Base-by-base conservation (phyloP, 1,284 basidiomycete species). In the Sporisorium graminicola region DNA sequence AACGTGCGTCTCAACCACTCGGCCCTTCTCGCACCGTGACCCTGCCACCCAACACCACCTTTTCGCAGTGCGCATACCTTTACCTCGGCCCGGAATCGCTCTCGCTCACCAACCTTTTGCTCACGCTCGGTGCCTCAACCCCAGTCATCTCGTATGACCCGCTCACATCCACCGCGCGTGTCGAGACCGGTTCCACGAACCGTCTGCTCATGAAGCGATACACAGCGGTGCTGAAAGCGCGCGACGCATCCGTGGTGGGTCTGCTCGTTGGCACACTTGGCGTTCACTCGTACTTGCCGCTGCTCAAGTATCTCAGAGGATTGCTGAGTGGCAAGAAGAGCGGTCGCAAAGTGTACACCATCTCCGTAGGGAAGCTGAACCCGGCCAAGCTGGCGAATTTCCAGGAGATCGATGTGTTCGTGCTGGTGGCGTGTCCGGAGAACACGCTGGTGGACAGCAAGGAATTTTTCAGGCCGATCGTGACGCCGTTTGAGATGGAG, bases 361-460 rank as follows among this genome's bases (percentile, higher is more conserved):
- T 99, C 79, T 93, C 91, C 54, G 96, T 99, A 0, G 97, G 97
- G 33, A 95, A 98, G 86, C 89, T 98, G 62, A 98, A 94, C 80
- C 96, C 96, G 0, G 91, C 95, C 18, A 99, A 99, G 83, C 88
- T 99, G 35, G 96, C 92, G 13, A 99, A 99, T 85, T 98, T 98
- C 85, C 90, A 94, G 80, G 95, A 98, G 86, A 92, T 99, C 56
- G 96, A 98, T 83, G 95, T 94, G 81, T 99, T 95, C 81, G 92
- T 99, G 6, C 89, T 98, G 64, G 92, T 98, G 1, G 95, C 95
- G 0, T 99, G 96, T 86, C 92, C 92, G 0, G 96, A 99, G 85
- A 96, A 96, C 79, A 94, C 93, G 55, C 86, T 98, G 42, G 90
- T 97, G 18, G 94, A 97, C 54, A 89, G 92, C 0, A 78, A 76